Evolutionary conservation across 768 basidiomycete species (phyloP).

Genomic region (Termitomyces sp.): DNA sequence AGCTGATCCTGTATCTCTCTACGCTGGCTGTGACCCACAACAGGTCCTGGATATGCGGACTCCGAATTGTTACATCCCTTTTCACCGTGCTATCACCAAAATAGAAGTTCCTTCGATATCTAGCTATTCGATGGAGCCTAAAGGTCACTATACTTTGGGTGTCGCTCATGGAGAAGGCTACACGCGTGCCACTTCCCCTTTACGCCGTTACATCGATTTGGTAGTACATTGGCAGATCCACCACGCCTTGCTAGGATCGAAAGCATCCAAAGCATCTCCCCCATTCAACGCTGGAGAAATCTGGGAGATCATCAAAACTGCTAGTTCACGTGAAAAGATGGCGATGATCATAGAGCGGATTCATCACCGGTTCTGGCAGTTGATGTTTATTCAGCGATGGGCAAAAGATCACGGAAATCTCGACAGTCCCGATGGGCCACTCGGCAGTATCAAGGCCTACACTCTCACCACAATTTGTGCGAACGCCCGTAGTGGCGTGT

Average conservation of each 20-base stretch:
- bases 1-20: conserved; percentile 24
- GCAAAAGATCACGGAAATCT: conserved; percentile 16
- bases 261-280: conserved; percentile 22
- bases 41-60: conserved; percentile 46
- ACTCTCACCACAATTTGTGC: conserved; percentile 4
- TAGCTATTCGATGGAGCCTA: conserved; percentile 46
- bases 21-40: conserved; percentile 28
- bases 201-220: conserved; percentile 81
- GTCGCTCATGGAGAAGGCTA: conserved; percentile 77
- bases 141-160: conserved; percentile 64
- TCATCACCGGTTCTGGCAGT: conserved; percentile 29
- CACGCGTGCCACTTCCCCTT: conserved; percentile 75
- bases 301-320: conserved; percentile 31
- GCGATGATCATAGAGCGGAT: conserved; percentile 22
- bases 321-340: conserved; percentile 30
- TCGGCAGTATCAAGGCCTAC: conserved; percentile 6
- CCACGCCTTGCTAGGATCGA: conserved; percentile 47
- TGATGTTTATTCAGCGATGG: conserved; percentile 33
- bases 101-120: conserved; percentile 30
- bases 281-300: conserved; percentile 45
- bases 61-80: conserved; percentile 36
- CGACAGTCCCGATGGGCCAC: background rate
- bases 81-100: conserved; percentile 25
- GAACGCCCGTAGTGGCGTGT: background rate
- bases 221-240: conserved; percentile 94